Percentiles rank a stretch among this genome's conserved stretches.
phyloP scores from a whole-genome alignment of 768 basidiomycete species.

The Podaxis sp. region DNA sequence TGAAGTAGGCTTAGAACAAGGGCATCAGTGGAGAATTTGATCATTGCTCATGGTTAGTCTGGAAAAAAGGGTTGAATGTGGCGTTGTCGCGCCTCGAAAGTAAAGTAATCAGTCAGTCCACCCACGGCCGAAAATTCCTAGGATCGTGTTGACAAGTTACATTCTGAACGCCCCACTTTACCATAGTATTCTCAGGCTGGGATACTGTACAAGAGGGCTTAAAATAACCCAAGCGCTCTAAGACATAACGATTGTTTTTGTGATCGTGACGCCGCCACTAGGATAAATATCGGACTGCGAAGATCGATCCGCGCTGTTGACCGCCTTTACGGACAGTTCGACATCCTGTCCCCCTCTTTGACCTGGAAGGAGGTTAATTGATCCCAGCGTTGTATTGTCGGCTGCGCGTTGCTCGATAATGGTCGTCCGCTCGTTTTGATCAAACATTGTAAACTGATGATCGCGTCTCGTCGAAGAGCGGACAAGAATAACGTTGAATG shows the following conservation, averaged over 20 bases:
- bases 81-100: too few relatives aligned
- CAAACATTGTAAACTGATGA: slow-evolving; percentile 5
- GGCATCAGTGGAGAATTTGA: too few relatives aligned
- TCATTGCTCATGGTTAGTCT: too few relatives aligned
- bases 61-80: too few relatives aligned
- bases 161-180: too few relatives aligned
- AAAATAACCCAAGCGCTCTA: not conserved
- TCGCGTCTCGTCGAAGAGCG: slow-evolving; percentile 6
- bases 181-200: too few relatives aligned
- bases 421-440: not conserved
- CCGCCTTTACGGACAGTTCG: not conserved
- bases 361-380: not conserved
- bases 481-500: slow-evolving; percentile 10
- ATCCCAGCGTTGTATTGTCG: not conserved
- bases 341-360: not conserved
- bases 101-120: too few relatives aligned
- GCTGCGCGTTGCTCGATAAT: not conserved
- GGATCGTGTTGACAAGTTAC: too few relatives aligned
- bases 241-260: not conserved
- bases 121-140: too few relatives aligned
- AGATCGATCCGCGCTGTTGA: not conserved
- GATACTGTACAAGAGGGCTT: too few relatives aligned
- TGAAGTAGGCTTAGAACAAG: too few relatives aligned
- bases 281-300: not conserved
- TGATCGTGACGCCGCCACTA: not conserved